A percentile compares a stretch with the other conserved stretches of the same genome.
phyloP scores from a whole-genome alignment of 768 basidiomycete species.

The Gyrodon lividus region DNA sequence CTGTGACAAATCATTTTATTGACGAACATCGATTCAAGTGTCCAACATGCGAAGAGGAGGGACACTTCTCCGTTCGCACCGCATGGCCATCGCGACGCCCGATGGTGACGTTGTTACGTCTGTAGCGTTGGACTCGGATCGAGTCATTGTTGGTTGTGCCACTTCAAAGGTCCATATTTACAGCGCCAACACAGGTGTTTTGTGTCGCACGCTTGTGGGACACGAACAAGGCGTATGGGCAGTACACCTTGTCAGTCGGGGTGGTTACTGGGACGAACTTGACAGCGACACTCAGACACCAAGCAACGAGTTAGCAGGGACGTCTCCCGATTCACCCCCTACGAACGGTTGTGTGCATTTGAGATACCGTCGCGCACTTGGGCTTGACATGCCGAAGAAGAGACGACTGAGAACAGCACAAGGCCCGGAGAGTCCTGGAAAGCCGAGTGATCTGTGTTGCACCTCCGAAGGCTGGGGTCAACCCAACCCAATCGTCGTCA shows the following conservation, averaged over 20 bases:
- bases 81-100: conserved; percentile 40
- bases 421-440: conserved; percentile 22
- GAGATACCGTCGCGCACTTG: conserved; percentile 50
- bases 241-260: conserved; percentile 71
- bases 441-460: conserved; percentile 54
- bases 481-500: conserved; percentile 77
- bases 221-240: conserved; percentile 94
- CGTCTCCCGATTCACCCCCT: conserved; percentile 1
- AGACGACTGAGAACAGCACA: conserved; percentile 21
- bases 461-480: conserved; percentile 90
- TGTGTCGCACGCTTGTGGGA: conserved; percentile 74
- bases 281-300: conserved; percentile 6
- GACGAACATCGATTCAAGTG: conserved; percentile 42
- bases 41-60: conserved; percentile 82
- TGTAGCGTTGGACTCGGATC: conserved; percentile 77
- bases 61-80: conserved; percentile 63
- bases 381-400: conserved; percentile 35
- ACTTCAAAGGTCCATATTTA: conserved; percentile 86
- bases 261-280: conserved; percentile 44
- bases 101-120: conserved; percentile 79
- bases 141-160: conserved; percentile 87
- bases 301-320: conserved; percentile 5
- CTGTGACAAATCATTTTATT: neutral
- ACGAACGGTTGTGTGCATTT: conserved; percentile 27
- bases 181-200: conserved; percentile 72